Base-by-base conservation (phyloP, 352 stramenopile species). In the Phytopythium sindhum region DNA sequence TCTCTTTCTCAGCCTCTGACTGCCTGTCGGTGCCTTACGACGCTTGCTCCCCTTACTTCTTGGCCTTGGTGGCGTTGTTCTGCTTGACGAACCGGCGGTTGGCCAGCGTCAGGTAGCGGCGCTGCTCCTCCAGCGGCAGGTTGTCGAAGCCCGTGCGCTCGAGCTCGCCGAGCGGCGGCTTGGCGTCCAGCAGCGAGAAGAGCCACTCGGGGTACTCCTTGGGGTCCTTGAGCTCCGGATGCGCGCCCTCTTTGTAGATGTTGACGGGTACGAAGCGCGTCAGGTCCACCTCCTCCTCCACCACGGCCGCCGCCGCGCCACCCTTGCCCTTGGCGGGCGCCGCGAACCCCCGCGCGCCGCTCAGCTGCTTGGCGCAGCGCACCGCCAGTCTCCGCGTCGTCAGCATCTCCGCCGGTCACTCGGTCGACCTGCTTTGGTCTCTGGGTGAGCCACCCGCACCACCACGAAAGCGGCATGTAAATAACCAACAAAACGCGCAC, bases 181-280 rank as follows among this genome's bases (percentile, higher is more conserved):
- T 80, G 47, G 66, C 68, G 52, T 95, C 84, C 56, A 93, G 68
- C 60, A 95, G 76, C 68, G 72, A 89, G 67, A 88, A 95, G 50
- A 95, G 78, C 86, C 86, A 95, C 57, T 82, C 74, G 1, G 86
- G 86, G 75, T 95, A 95, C 67, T 91, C 83, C n/a, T 70, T 66
- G 60, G 76, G 80, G 51, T 91, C 78, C 75, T 93, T 91, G 31
- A 95, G 73, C 70, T 90, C 81, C 59, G 86, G 84, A 74, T 95
- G 86, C 52, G 78, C 61, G 54, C 86, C 84, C 42, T 95, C 86
- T 73, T 95, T 95, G 63, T 83, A 75, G 60, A 95, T 95, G 74
- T 95, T 95, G 62, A 84, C 82, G 19, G 86, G 86, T 63, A 93
- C 85, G 53, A 89, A 78, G 66, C 77, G 80, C 48, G 72, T 77